Base-by-base conservation (phyloP, 2,329 filamentous ascomycete species). In the Colletotrichum sublineola region DNA sequence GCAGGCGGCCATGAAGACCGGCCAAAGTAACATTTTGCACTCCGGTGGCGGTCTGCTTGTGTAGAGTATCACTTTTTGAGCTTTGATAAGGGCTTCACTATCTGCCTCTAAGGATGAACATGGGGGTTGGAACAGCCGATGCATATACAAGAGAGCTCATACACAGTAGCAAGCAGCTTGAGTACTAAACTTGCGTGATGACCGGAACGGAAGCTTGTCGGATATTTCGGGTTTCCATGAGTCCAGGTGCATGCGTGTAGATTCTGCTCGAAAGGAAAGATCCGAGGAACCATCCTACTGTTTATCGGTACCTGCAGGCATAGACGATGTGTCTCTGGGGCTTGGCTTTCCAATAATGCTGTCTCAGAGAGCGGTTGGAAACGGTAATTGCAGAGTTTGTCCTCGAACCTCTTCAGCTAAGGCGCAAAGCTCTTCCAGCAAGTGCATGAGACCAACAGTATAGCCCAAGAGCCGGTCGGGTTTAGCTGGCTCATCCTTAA, bases 381-480 rank as follows among this genome's bases (percentile, higher is more conserved):
- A 18, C 3, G 5, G n/a, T 11, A 44, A 36, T 31, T 64, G 50
- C 11, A 73, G 53, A 11, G 67, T 52, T 24, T 55, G 62, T 2
- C 65, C 61, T n/a, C 74, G 70, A n/a, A 79, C 66, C n/a, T 78
- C 78, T 55, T 77, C 78, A 14, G 79, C 79, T 20, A 80, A 66
- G 36, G 64, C 68, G 65, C 77, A 75, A 24, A 80, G 74, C 42
- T 80, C 78, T 33, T 75, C 71, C 1, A 80, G 72, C 5, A 80
- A 70, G 7, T 78, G 78, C 78, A 80, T 79, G 29, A 80, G 65
- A 14, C 78, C 77, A 2, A 70, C 55, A 1, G 78, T 80, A 50
- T 77, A 80, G 1, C 79, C 79, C 68, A 80, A 79, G 57, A 80
- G 76, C 11, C 79, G 78, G 64, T 80, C 79, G 11, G 77, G 76